Base-by-base conservation (phyloP, 305 asterid genomes). In the Fraxinus floribunda region DNA sequence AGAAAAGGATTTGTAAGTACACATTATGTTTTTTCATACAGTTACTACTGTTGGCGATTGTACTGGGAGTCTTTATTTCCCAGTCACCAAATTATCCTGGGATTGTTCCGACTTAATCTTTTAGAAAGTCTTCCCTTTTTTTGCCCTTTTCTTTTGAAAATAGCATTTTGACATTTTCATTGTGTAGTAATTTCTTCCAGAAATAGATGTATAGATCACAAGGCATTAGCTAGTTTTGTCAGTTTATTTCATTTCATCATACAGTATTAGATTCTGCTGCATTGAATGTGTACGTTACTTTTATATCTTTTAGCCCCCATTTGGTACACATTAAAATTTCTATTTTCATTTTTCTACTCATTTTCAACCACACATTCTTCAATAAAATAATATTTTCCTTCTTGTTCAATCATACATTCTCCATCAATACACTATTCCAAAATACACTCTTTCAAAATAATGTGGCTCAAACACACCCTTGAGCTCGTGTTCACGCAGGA, bases 61-160 rank as follows among this genome's bases (percentile, higher is more conserved):
- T 86, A 44, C 66, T 89, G 71, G 78, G 80, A 68, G 44, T 89
- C 83, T 49, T 91, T 57, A 13, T 90, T 38, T 78, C 79, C 82
- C 86, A 86, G 86, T 87, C 83, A n/a, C 84, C 86, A 49, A 76
- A 71, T 83, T 75, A 80, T 68, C 81, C 81, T 10, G 89, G 82
- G 86, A 78, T 87, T 83, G 91, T 90, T 75, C 98, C 98, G 7
- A 95, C 98, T 26, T 94, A 83, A 89, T 55, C 80, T 80, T 82
- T 76, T 78, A 57, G 76, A 60, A 18, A 71, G 34, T 7, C 30
- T 26, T 10, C 0, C 13, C 39, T 13, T 34, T 34, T 15, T 49
- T 15, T 5, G 0, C 7, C 11, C 5, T 38, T 13, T 15, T n/a
- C 38, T 38, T 16, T 75, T n/a, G 4, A 44, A 44, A 44, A 36